These are phyloP conservation scores for Pisolithus sp. DNA, from an alignment of 768 basidiomycete species.

Conservation along the genomic window DNA sequence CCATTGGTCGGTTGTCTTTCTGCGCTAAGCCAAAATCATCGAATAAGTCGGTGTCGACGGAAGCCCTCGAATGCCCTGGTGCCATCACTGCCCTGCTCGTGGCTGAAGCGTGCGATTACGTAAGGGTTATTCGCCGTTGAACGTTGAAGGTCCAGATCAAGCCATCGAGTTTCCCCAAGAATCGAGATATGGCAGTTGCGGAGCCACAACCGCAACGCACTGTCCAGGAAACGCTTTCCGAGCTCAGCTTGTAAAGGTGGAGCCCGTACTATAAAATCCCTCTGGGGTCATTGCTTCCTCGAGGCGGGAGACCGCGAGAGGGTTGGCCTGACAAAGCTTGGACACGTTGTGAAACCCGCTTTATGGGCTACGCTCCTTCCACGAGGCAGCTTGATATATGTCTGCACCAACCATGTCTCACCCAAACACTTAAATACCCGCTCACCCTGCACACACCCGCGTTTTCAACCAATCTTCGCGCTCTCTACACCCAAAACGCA, in stretches of 20 bases:
- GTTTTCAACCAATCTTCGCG: slow-evolving; percentile 16
- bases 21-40: too few species aligned
- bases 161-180: not conserved
- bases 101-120: not conserved
- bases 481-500: slow-evolving; percentile 13
- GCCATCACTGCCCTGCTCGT: not conserved
- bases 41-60: too few species aligned
- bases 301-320: not conserved
- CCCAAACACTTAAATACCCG: slow-evolving; percentile 11
- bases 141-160: not conserved
- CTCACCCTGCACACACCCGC: slow-evolving; percentile 7
- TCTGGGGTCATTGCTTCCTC: not conserved
- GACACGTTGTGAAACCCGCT: slow-evolving; percentile 10
- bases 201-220: not conserved
- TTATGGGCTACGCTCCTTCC: slow-evolving; percentile 25
- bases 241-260: not conserved
- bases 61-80: too few species aligned
- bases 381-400: slow-evolving; percentile 20
- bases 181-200: too few species aligned
- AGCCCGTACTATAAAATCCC: not conserved
- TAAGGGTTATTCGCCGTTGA: not conserved
- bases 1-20: too few species aligned
- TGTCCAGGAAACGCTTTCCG: not conserved
- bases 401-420: not conserved
- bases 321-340: not conserved